Evolutionary conservation across 164 flowering plant genomes (phyloP).

Genomic region (Vitis labrusca): DNA sequence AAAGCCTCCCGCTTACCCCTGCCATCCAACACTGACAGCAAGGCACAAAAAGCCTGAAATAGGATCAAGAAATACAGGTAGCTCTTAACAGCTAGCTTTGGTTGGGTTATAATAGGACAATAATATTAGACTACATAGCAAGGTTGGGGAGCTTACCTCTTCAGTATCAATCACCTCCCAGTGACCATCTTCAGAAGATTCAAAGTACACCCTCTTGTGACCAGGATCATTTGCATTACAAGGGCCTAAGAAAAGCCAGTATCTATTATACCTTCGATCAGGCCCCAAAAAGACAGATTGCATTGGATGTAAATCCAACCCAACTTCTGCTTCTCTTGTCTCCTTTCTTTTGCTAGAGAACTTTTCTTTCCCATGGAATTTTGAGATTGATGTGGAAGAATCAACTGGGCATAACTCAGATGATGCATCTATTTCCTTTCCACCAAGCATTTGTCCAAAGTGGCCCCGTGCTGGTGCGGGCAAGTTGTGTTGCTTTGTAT

Average conservation of each 20-base stretch:
- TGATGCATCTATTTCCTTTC: slow-evolving; percentile 19
- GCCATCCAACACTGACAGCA: slow-evolving; percentile 64
- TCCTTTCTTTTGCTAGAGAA: slow-evolving; percentile 22
- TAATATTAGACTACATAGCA: background rate
- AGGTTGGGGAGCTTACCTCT: slow-evolving; percentile 54
- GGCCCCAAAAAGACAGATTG: slow-evolving; percentile 86
- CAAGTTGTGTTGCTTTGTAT: slow-evolving; percentile 25
- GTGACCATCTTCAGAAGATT: slow-evolving; percentile 99
- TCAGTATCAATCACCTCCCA: slow-evolving; percentile 89
- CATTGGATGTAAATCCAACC: slow-evolving; percentile 59
- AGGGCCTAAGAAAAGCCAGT: slow-evolving; percentile 98
- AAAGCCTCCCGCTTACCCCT: slow-evolving; percentile 80
- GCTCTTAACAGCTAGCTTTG: background rate
- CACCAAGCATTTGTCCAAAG: slow-evolving; percentile 19
- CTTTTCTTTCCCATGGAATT: slow-evolving; percentile 24
- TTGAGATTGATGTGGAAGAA: slow-evolving; percentile 42
- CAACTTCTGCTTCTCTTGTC: slow-evolving; percentile 23
- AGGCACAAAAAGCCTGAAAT: slow-evolving; percentile 65
- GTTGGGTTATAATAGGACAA: background rate
- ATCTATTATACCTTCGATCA: slow-evolving; percentile 93
- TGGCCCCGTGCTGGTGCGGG: slow-evolving; percentile 22
- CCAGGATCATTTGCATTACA: slow-evolving; percentile 82
- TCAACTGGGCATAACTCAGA: slow-evolving; percentile 41
- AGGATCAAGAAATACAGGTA: slow-evolving; percentile 8
- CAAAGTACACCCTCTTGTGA: slow-evolving; percentile 87